Evolutionary conservation across 805 yeast genomes (phyloP), one percentile per base, ranked within the genome.

Genomic region (Kazachstania taianensis): DNA sequence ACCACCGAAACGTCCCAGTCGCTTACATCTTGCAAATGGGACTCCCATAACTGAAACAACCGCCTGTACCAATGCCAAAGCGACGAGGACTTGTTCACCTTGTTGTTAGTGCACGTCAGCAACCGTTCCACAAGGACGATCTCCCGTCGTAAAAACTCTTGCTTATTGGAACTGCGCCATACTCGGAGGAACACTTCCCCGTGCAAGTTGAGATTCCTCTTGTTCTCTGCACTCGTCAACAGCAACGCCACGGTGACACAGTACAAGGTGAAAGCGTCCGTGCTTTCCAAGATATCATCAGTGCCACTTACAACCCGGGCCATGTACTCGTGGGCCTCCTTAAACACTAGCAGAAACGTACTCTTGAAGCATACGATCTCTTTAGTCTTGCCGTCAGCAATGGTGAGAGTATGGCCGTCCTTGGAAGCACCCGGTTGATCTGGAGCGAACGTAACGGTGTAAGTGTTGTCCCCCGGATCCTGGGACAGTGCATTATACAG

Each of bases 51-150:
- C 3, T 53, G 39, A 31, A 44, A 49, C 7, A 64, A 32, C 36
- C 54, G 55, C 25, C 53, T 55, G 41, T 59, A 55, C 7, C 57
- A 37, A 5, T 43, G 40, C 67, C 68, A 64, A 17, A 62, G 32
- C 5, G 66, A 55, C 2, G 68, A 59, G 1, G 68, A 64, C 40
- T 63, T 63, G 43, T 64, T 64, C 17, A 61, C 28, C 25, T 53
- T 53, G 38, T 56, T 52, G 28, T 50, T 53, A 19, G 59, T 47
- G 4, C 64, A 61, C 7, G 53, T 53, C 25, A 64, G 40, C 3
- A 62, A 40, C 18, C 52, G 38, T 30, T 45, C 43, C 3, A 45
- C 27, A 2, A 52, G 5, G 4, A 19, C 13, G n/a, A 48, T 22
- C 29, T 50, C 56, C 10, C 39, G 30, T 19, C 45, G 28, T 10